Percentiles rank a stretch among this genome's conserved stretches.
Evolutionary conservation across 2,329 filamentous ascomycete species (phyloP).

Genomic region (Talaromyces marneffei): DNA sequence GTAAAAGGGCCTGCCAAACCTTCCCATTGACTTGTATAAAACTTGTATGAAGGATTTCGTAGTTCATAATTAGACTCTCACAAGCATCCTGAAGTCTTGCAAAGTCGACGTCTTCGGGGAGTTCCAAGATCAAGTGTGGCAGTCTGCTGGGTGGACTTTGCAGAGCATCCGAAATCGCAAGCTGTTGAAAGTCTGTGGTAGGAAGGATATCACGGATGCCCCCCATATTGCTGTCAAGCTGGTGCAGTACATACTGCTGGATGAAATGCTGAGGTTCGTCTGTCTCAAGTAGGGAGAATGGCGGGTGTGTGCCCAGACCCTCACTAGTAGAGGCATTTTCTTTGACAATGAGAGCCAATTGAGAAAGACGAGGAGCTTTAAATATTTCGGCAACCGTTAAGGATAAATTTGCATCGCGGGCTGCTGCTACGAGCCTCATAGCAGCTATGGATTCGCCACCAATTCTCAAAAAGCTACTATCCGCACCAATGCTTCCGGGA

Average conservation of each 20-base stretch:
- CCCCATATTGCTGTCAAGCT: neutral
- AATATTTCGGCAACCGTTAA: conserved; percentile 12
- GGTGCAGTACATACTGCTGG: neutral
- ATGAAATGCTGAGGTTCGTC: neutral
- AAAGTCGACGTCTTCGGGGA: neutral
- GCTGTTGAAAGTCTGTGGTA: conserved; percentile 1
- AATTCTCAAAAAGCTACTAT: conserved; percentile 27
- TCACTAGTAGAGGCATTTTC: neutral
- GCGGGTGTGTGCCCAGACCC: neutral
- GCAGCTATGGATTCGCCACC: conserved; percentile 23
- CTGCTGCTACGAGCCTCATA: conserved; percentile 17
- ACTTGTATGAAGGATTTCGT: neutral
- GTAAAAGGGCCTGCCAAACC: neutral
- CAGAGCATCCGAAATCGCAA: neutral
- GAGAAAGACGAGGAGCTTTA: neutral
- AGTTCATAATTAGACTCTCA: neutral
- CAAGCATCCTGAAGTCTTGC: neutral
- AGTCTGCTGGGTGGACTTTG: neutral
- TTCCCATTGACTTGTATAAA: neutral
- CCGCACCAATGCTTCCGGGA: conserved; percentile 16
- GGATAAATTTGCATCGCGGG: neutral
- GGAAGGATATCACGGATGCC: neutral
- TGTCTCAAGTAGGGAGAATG: neutral
- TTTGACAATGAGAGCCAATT: neutral
- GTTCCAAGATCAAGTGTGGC: conserved; percentile 1